Percentiles rank a stretch among this genome's conserved stretches.
Conservation (phyloP, 169 alveolate species). For the Babesia sp. region DNA sequence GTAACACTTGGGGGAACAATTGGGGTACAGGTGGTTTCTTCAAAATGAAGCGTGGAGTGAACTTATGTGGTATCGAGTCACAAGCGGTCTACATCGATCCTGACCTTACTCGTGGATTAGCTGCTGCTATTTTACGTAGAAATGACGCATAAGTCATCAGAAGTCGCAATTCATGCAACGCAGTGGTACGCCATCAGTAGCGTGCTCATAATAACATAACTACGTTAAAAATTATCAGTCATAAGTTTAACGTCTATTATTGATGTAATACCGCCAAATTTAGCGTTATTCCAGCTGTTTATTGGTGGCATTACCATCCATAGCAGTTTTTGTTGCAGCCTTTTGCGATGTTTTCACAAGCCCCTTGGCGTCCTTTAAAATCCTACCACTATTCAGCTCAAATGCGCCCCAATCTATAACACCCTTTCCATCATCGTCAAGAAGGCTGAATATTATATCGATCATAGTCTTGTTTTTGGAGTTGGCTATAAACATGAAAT, state of each 20-base stretch:
- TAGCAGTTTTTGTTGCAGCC: not conserved
- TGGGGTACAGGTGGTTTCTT: constrained; percentile 83
- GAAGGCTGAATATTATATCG: constrained; percentile 27
- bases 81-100: constrained; percentile 89
- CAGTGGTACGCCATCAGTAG: not conserved
- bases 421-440: constrained; percentile 18
- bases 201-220: not conserved
- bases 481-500: constrained; percentile 21
- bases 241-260: too few relatives aligned
- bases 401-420: constrained; percentile 32
- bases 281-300: not conserved
- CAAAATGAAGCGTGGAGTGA: constrained; percentile 79
- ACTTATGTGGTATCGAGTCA: constrained; percentile 83
- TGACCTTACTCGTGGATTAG: constrained; percentile 54
- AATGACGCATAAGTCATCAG: not conserved
- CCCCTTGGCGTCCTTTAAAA: constrained; percentile 17
- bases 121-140: not conserved
- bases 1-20: constrained; percentile 80
- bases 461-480: constrained; percentile 8
- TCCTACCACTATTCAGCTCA: constrained; percentile 36
- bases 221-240: not conserved
- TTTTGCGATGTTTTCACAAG: not conserved
- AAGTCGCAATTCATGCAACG: not conserved
- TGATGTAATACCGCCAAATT: too few relatives aligned
- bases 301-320: not conserved